Base-by-base conservation (phyloP, 1,284 basidiomycete species). In the Polyporus tsugae region DNA sequence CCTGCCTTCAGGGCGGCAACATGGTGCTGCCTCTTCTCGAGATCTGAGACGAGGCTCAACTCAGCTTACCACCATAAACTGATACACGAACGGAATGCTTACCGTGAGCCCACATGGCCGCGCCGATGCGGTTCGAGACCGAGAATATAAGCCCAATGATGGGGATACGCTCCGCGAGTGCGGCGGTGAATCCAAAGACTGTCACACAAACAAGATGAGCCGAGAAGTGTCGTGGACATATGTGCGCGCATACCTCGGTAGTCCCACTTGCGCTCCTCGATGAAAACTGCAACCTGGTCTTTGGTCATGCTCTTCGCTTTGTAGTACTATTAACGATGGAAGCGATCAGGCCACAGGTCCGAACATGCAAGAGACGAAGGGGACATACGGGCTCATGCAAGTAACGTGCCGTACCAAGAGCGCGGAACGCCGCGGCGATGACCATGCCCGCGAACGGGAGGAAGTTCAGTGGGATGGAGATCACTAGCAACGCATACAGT, bases 101-200 rank as follows among this genome's bases (percentile, higher is more conserved):
- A 93, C 92, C 93, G 74, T 92, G 88, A 7, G 92, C 92, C 94
- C 94, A 96, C 95, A 97, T 96, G 1, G 94, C 94, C 1, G 94
- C 93, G 2, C 95, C 95, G 36, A 96, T 87, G 13, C 93, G 85
- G 77, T 96, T 96, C 0, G 94, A 95, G 38, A 97, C 84, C 0
- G 90, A 91, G 77, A 96, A 95, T 9, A 91, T 79, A 3, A 96
- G 80, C 0, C 95, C 95, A 19, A 95, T 75, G 67, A 96, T 85
- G 0, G 95, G 95, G 0, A 95, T 79, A 4, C 87, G 85, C 80
- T 96, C 95, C 0, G 95, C 82, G 6, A 96, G 79, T 0, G 93
- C 88, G 0, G 95, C 93, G 0, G 85, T 79, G 75, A 96, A 95
- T 0, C 95, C 95, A 73, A 96, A 96, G 0, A 85, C 93, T 95